A percentile compares a stretch with the other conserved stretches of the same genome.
These are phyloP conservation scores for Anastatica hierochuntica DNA, from an alignment of 345 rosid genomes.

Conservation along the genomic window DNA sequence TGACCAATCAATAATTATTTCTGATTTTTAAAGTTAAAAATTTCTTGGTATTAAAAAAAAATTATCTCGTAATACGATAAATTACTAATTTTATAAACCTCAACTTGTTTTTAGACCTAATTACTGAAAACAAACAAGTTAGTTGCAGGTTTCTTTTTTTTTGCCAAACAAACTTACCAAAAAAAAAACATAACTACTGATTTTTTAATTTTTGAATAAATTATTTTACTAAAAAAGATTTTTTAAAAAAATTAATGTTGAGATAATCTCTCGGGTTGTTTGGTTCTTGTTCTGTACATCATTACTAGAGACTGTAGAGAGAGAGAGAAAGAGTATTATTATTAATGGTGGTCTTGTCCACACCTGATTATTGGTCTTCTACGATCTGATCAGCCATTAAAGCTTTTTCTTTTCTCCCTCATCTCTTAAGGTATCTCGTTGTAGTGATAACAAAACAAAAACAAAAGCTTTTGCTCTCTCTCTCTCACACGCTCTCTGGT, in stretches of 20 bases:
- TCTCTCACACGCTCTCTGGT: background rate
- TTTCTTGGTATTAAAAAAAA: background rate
- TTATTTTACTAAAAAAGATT: background rate
- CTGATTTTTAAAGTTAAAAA: background rate
- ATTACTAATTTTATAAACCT: background rate
- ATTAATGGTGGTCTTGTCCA: constrained; percentile 20
- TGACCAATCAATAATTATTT: background rate
- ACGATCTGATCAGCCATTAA: constrained; percentile 27
- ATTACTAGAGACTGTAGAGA: background rate
- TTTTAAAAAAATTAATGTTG: constrained; percentile 7
- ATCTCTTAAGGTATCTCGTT: constrained; percentile 23
- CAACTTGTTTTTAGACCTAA: background rate
- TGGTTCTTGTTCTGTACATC: constrained; percentile 18
- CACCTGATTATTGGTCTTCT: constrained; percentile 24
- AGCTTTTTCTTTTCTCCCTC: constrained; percentile 1
- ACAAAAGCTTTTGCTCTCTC: too few relatives aligned
- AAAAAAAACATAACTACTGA: too few relatives aligned
- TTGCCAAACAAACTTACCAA: too few relatives aligned
- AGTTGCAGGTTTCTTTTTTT: constrained; percentile 13
- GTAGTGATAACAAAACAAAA: too few relatives aligned
- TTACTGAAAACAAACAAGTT: constrained; percentile 15
- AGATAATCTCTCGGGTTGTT: constrained; percentile 24
- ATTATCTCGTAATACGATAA: background rate
- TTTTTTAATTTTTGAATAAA: too few relatives aligned
- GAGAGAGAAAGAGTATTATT: background rate